Base-by-base conservation (phyloP, 2,329 filamentous ascomycete species). In the Emmonsiellopsis sp. region DNA sequence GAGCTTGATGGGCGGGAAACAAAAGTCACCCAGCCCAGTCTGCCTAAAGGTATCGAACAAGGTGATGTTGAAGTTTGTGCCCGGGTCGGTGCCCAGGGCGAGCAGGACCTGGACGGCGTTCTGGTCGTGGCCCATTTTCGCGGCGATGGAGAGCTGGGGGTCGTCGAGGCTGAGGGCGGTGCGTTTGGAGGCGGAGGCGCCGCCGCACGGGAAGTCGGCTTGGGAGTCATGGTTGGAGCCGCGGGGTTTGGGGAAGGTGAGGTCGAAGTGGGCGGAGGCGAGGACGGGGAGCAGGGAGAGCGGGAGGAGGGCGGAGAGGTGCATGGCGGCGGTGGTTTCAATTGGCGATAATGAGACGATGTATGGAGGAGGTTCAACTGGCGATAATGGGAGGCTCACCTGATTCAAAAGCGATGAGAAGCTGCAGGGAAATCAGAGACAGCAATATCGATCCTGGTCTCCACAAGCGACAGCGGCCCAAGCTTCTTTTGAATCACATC, bases 61-160 rank as follows among this genome's bases (percentile, higher is more conserved):
- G 36, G 83, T 80, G 67, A 85, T 77, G 74, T 86, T 88, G 77
- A 84, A 90, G 68, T 81, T 82, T 62, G 75, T 76, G 45, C 73
- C 73, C 1, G 76, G 75, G 52, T 79, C 67, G 51, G 71, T 71
- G 39, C 78, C 78, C 13, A 82, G 63, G 32, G 74, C 75, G 49
- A 83, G 63, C 37, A 80, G 74, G 37, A 82, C 71, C 54, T 77
- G 73, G n/a, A 81, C 60, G 45, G 76, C 75, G 33, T 76, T 72
- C 56, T 74, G 71, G 10, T 73, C 69, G 61, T 82, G 78, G 54
- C 76, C 75, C 64, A 81, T 70, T 37, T 74, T 69, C 53, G 81
- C 58, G 53, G 76, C 73, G 42, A 83, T 67, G 7, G 78, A 75
- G 48, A 76, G 74, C 21, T 70, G 72, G 31, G 69, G 71, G 27